Conservation (phyloP, 108 stramenopile genomes). For the Seminavis robusta region DNA sequence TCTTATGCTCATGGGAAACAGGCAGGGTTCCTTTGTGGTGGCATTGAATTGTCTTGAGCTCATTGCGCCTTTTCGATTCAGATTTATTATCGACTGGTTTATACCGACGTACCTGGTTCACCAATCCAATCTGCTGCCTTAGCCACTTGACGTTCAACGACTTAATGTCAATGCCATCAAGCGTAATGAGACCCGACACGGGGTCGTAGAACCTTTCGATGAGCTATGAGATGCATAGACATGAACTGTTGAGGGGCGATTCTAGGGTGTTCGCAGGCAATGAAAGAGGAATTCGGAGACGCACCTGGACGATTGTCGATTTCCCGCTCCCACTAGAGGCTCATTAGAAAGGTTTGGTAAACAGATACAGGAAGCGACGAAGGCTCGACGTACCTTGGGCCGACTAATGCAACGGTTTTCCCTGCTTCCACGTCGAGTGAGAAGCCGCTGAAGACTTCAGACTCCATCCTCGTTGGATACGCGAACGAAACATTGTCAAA, state of each 20-base stretch:
- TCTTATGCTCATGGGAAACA: slow-evolving; percentile 72
- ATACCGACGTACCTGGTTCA: slow-evolving; percentile 79
- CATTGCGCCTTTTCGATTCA: too few species aligned
- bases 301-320: too few species aligned
- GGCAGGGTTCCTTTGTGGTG: slow-evolving; percentile 84
- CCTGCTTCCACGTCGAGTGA: slow-evolving; percentile 51
- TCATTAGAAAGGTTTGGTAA: too few species aligned
- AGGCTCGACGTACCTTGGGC: too few species aligned
- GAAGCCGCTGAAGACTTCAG: slow-evolving; percentile 51
- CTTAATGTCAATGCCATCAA: slow-evolving; percentile 79
- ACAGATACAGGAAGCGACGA: too few species aligned
- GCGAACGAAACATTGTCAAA: slow-evolving; percentile 75
- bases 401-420: slow-evolving; percentile 48
- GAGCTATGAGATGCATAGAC: slow-evolving; percentile 56
- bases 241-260: too few species aligned
- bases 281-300: too few species aligned
- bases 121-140: slow-evolving; percentile 77
- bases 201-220: slow-evolving; percentile 89
- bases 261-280: too few species aligned
- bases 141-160: slow-evolving; percentile 70
- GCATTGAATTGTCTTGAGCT: too few species aligned
- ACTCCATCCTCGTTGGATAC: slow-evolving; percentile 81
- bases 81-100: too few species aligned
- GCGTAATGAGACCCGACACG: slow-evolving; percentile 39
- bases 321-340: too few species aligned